Conservation (phyloP, 768 basidiomycete species). For the Leccinum longicurvipes region DNA sequence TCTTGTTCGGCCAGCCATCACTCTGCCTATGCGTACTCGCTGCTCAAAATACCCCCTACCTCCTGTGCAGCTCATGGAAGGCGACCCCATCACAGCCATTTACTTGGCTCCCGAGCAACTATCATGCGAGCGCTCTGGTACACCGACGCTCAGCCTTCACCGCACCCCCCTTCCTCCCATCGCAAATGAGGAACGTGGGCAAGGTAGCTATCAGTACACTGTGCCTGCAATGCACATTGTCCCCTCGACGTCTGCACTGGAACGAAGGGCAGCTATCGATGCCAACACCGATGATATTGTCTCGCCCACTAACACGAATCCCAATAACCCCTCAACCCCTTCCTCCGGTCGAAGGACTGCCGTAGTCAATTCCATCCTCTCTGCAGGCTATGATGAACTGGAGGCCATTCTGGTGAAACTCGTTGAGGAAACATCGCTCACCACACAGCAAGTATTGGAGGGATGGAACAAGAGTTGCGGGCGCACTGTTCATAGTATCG, state of each 20-base stretch:
- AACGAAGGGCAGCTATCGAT: no score
- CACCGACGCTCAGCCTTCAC: background rate
- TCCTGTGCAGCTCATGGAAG: background rate
- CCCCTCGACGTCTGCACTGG: background rate
- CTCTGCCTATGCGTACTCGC: background rate
- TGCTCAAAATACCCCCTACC: background rate
- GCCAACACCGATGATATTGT: background rate
- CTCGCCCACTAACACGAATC: background rate
- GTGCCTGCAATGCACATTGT: background rate
- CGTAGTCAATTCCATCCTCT: background rate
- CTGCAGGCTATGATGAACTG: background rate
- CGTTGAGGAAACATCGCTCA: background rate
- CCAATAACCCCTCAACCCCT: background rate
- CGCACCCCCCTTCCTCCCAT: background rate
- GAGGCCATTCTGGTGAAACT: background rate
- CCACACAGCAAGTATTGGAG: background rate
- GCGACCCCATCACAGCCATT: background rate
- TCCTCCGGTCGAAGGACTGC: background rate
- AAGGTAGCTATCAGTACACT: background rate
- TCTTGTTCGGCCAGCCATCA: background rate
- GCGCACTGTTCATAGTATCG: background rate
- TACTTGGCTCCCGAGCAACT: background rate
- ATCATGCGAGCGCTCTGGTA: background rate
- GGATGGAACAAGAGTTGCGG: conserved; percentile 2
- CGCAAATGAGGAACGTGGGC: background rate